A percentile compares a stretch with the other conserved stretches of the same genome.
phyloP scores from a whole-genome alignment of 2,329 filamentous ascomycete species.

The Chaetoscypha palmicola region DNA sequence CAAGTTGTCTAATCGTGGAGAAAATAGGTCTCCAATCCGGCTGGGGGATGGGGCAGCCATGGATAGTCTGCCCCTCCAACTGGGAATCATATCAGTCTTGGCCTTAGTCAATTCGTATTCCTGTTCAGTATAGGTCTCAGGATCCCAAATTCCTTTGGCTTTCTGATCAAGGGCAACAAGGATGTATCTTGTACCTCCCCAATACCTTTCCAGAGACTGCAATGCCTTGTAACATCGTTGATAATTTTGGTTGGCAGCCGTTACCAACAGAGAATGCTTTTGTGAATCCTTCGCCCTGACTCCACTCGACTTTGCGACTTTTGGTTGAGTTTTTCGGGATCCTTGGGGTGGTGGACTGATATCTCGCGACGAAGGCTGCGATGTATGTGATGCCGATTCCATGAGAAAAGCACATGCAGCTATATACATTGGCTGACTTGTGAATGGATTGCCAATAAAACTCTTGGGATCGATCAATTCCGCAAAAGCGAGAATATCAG shows the following conservation, averaged over 20 bases:
- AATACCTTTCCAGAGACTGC: slow-evolving; percentile 74
- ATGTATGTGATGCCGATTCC: slow-evolving; percentile 68
- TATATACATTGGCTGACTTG: slow-evolving; percentile 85
- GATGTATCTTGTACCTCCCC: slow-evolving; percentile 83
- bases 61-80: slow-evolving; percentile 27
- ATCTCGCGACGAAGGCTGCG: slow-evolving; percentile 55
- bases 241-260: slow-evolving; percentile 80
- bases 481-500: slow-evolving; percentile 79
- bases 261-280: slow-evolving; percentile 70
- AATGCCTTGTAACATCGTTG: slow-evolving; percentile 79
- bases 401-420: slow-evolving; percentile 83
- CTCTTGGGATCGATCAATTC: slow-evolving; percentile 81
- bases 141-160: slow-evolving; percentile 78
- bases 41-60: slow-evolving; percentile 17
- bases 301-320: slow-evolving; percentile 17
- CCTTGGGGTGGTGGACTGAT: slow-evolving; percentile 20
- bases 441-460: slow-evolving; percentile 82
- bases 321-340: slow-evolving; percentile 1
- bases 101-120: slow-evolving; percentile 67
- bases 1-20: slow-evolving; percentile 40
- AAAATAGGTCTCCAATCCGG: slow-evolving; percentile 30
- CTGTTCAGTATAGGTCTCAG: slow-evolving; percentile 58
- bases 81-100: slow-evolving; percentile 38
- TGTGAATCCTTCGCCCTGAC: slow-evolving; percentile 26
- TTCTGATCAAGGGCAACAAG: slow-evolving; percentile 81